Evolutionary conservation across 176 grass and related monocot species (phyloP), one percentile per base, ranked within the genome.

Genomic region (Oryza punctata): DNA sequence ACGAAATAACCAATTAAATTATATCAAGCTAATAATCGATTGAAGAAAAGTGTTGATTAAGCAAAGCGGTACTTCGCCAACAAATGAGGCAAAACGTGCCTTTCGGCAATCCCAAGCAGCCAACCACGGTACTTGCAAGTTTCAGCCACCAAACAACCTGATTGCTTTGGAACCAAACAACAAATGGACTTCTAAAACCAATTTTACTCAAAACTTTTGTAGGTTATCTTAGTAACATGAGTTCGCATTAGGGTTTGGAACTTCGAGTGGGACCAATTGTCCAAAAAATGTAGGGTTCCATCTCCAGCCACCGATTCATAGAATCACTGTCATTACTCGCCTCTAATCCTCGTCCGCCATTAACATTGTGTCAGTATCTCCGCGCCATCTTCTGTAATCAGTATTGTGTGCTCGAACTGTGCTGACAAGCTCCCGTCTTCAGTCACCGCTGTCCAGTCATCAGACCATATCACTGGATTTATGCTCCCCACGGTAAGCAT

Each of bases 361-460:
- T 85, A 97, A 25, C 95, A 93, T 24, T 77, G 77, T 28, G 96
- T 98, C 44, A 98, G 60, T 85, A 95, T 93, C 73, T 98, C 93
- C 0, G 87, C 82, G 1, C 96, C 96, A 65, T 90, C 88, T 87
- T 95, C 89, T 0, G 87, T 95, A 3, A 95, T 91, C 72, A 95
- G 73, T 82, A 98, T 76, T 0, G 91, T 98, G 85, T 95, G 93
- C 87, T 98, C 96, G 52, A 98, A 98, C 63, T 98, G 96, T 29
- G 96, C 89, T 16, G 93, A 93, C 69, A 98, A 76, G 76, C 91
- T 91, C 40, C 93, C 82, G 37, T 98, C 96, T 87, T 95, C 87
- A 2, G 96, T 98, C 45, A 98, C 93, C 0, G 96, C 96, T 7
- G 93, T 95, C 91, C 93, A 98, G 65, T 93, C 87, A 85, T 98